Conservation (phyloP, 805 yeast genomes). For the Candida namnaoensis region DNA sequence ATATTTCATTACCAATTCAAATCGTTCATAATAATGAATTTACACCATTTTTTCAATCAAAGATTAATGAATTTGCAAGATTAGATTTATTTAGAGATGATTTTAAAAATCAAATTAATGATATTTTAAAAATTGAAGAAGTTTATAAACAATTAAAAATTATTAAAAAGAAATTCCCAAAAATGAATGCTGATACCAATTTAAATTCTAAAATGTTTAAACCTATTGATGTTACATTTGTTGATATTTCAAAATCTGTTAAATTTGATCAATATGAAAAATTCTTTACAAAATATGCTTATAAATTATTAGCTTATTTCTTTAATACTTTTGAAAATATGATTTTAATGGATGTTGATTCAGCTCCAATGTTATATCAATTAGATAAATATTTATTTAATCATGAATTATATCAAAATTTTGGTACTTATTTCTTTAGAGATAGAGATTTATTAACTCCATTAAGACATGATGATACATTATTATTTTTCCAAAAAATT, state of each 20-base stretch:
- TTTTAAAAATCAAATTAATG: constrained; percentile 19
- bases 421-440: constrained; percentile 32
- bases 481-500: constrained; percentile 25
- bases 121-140: constrained; percentile 18
- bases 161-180: constrained; percentile 5
- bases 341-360: constrained; percentile 43
- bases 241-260: constrained; percentile 4
- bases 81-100: background rate
- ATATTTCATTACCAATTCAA: constrained; percentile 22
- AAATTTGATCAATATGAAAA: constrained; percentile 1
- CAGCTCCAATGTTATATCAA: constrained; percentile 30
- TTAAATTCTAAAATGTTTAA: constrained; percentile 3
- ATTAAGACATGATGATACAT: constrained; percentile 9
- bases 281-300: constrained; percentile 22
- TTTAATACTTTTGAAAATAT: constrained; percentile 45
- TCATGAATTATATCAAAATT: constrained; percentile 19
- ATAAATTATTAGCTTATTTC: constrained; percentile 41
- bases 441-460: constrained; percentile 17
- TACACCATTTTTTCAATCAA: constrained; percentile 20
- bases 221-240: constrained; percentile 19
- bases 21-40: constrained; percentile 20
- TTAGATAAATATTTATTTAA: constrained; percentile 25
- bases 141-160: constrained; percentile 18
- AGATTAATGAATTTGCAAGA: constrained; percentile 14
- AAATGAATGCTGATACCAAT: background rate